Percentiles rank a stretch among this genome's conserved stretches.
Evolutionary conservation across 139 green algal species (phyloP).

Genomic region (Volvox africanus): DNA sequence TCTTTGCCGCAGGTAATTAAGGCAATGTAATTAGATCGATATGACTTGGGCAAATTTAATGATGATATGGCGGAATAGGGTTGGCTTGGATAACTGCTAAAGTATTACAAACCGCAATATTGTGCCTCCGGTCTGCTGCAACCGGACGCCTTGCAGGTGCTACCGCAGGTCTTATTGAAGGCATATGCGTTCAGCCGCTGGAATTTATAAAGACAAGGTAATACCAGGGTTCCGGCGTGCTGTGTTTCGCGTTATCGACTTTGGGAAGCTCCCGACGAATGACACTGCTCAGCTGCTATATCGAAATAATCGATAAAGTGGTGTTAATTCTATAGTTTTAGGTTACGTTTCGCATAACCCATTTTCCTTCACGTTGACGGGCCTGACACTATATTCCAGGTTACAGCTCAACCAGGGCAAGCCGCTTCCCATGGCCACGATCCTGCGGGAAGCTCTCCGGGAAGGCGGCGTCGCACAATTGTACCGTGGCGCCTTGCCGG

Average conservation of each 20-base stretch:
- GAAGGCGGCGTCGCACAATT: slow-evolving; percentile 24
- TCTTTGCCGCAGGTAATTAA: slow-evolving; percentile 27
- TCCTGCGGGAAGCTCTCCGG: slow-evolving; percentile 9
- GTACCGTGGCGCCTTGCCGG: slow-evolving; percentile 20
- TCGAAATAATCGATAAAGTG: too few relatives aligned
- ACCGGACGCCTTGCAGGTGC: background rate
- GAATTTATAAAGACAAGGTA: slow-evolving; percentile 38
- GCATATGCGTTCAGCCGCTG: slow-evolving; percentile 26
- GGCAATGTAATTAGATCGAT: background rate
- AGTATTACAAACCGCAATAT: too few relatives aligned
- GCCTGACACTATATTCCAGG: background rate
- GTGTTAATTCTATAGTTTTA: too few relatives aligned
- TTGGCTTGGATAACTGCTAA: too few relatives aligned
- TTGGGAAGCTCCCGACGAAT: too few relatives aligned
- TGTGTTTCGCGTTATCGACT: background rate
- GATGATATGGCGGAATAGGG: background rate
- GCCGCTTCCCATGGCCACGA: background rate
- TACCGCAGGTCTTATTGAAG: background rate
- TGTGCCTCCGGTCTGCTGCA: too few relatives aligned
- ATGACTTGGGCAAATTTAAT: background rate
- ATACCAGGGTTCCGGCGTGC: background rate
- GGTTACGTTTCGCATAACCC: too few relatives aligned
- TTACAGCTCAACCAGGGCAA: slow-evolving; percentile 23
- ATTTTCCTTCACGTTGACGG: too few relatives aligned
- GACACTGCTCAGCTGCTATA: too few relatives aligned